Percentiles rank a stretch among this genome's conserved stretches.
Evolutionary conservation across 805 yeast genomes (phyloP).

Genomic region (Saturnispora mendoncae): DNA sequence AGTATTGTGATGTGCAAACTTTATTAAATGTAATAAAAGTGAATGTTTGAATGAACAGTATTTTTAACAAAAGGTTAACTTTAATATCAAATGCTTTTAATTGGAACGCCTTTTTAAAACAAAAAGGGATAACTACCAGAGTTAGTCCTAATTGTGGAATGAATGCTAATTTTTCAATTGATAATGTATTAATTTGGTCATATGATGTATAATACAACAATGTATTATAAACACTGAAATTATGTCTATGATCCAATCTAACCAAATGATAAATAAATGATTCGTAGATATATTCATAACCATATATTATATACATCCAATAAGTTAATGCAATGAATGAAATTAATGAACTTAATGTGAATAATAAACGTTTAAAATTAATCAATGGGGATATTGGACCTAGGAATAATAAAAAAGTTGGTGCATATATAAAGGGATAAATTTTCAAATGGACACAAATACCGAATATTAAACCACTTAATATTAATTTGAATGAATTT

Average conservation of each 20-base stretch:
- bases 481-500: conserved; percentile 7
- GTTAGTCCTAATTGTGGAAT: conserved; percentile 69
- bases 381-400: conserved; percentile 29
- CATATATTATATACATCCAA: conserved; percentile 62
- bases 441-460: conserved; percentile 81
- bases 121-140: conserved; percentile 49
- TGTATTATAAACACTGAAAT: conserved; percentile 81
- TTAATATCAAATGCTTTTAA: conserved; percentile 22
- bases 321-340: conserved; percentile 42
- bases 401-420: conserved; percentile 46
- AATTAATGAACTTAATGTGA: conserved; percentile 32
- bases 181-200: conserved; percentile 5
- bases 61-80: conserved; percentile 29
- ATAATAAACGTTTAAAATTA: conserved; percentile 35
- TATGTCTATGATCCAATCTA: conserved; percentile 89
- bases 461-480: conserved; percentile 53
- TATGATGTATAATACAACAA: conserved; percentile 56
- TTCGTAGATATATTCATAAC: conserved; percentile 64
- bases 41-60: conserved; percentile 68
- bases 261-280: conserved; percentile 76
- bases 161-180: conserved; percentile 48
- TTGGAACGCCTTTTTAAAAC: conserved; percentile 22
- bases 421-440: conserved; percentile 83
- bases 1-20: conserved; percentile 90
- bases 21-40: conserved; percentile 72